These are phyloP conservation scores for Diutina neorugosa DNA, from an alignment of 1,139 yeast species.

Conservation along the genomic window DNA sequence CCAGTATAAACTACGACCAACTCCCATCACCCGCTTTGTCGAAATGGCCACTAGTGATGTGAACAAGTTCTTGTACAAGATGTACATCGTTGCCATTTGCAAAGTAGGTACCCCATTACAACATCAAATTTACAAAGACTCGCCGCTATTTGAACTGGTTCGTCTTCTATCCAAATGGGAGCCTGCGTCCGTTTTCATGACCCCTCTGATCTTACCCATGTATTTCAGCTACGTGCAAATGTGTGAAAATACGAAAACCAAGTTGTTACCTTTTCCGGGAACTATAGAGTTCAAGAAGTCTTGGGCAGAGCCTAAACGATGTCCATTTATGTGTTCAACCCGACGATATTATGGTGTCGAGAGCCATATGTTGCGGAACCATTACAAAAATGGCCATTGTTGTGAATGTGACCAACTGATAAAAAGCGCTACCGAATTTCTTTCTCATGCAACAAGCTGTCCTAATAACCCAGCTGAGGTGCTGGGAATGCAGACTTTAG, in stretches of 20 bases:
- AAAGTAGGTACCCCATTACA: background rate
- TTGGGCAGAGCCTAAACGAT: background rate
- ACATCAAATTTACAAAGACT: background rate
- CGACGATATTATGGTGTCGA: background rate
- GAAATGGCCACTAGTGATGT: background rate
- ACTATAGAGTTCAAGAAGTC: background rate
- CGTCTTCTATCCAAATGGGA: background rate
- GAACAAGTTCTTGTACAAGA: background rate
- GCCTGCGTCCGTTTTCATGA: background rate
- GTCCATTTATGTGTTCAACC: background rate
- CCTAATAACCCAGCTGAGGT: background rate
- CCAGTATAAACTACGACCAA: background rate
- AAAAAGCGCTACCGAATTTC: background rate
- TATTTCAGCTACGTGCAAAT: background rate
- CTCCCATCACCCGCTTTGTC: background rate
- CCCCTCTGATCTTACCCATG: background rate
- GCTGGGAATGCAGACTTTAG: background rate
- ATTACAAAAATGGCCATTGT: background rate
- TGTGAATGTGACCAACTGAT: background rate
- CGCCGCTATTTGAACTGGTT: background rate
- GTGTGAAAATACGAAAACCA: background rate
- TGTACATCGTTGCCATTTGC: background rate
- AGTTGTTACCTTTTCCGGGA: background rate
- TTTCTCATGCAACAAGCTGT: background rate
- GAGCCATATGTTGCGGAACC: background rate